Conservation (phyloP, 306 rosid species). For the Crotalaria pallida region DNA sequence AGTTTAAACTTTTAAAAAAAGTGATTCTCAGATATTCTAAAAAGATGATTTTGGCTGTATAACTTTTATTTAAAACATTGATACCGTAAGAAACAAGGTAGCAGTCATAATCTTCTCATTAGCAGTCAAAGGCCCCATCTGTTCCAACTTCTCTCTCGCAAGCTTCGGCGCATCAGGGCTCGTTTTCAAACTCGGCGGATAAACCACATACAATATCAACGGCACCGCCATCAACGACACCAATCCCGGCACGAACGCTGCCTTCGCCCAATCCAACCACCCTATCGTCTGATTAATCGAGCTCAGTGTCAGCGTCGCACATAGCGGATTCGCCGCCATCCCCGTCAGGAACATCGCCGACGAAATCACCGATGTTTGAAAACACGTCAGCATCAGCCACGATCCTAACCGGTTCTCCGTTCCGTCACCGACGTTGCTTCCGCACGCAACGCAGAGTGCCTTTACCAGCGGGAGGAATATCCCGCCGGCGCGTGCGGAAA, state of each 20-base stretch:
- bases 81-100: conserved; percentile 87
- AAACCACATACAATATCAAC: conserved; percentile 62
- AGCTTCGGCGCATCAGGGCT: conserved; percentile 97
- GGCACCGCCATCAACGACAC: conserved; percentile 83
- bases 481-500: conserved; percentile 92
- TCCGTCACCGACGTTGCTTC: conserved; percentile 92
- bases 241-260: conserved; percentile 84
- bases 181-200: conserved; percentile 77
- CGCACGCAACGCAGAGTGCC: conserved; percentile 86
- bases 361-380: conserved; percentile 91
- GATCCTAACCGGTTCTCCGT: conserved; percentile 79
- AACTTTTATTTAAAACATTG: too few species aligned
- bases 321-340: conserved; percentile 96
- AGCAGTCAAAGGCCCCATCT: conserved; percentile 83
- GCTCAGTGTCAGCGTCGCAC: conserved; percentile 67
- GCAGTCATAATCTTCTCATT: conserved; percentile 85
- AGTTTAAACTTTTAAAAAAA: not conserved
- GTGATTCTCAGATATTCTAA: too few species aligned
- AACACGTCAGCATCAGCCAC: conserved; percentile 96
- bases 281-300: conserved; percentile 86
- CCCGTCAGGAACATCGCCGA: conserved; percentile 96
- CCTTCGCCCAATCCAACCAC: conserved; percentile 97
- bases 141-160: conserved; percentile 74
- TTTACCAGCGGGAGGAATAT: conserved; percentile 92
- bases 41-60: too few species aligned